Evolutionary conservation across 768 basidiomycete genomes (phyloP).

Genomic region (Mrakia hoshinonis): DNA sequence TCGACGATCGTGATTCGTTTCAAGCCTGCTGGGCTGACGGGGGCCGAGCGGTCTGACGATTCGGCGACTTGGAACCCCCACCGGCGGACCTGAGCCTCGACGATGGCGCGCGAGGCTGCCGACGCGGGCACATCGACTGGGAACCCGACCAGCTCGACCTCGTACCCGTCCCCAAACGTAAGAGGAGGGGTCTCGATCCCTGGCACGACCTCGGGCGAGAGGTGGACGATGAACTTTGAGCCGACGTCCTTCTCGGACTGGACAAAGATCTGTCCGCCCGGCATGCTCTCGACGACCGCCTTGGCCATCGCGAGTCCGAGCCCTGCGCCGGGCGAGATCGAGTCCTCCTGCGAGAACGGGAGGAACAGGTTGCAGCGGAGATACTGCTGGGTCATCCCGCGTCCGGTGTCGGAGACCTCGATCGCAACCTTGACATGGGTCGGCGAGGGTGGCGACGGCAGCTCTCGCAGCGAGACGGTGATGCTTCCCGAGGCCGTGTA

Average conservation of each 20-base stretch:
- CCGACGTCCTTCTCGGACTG: conserved; percentile 4
- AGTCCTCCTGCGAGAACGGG: conserved; percentile 8
- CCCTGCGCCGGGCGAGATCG: background rate
- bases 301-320: background rate
- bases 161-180: background rate
- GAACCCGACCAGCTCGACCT: background rate
- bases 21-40: background rate
- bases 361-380: background rate
- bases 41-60: background rate
- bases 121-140: background rate
- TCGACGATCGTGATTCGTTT: background rate
- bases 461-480: background rate
- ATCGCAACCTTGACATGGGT: background rate
- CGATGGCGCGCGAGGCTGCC: background rate
- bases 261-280: background rate
- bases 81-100: background rate
- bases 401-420: background rate
- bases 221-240: background rate
- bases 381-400: background rate
- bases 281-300: background rate
- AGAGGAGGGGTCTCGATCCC: background rate
- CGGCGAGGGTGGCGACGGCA: background rate
- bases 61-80: background rate
- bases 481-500: background rate
- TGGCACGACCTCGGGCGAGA: background rate